Percentiles rank a stretch among this genome's conserved stretches.
Evolutionary conservation across 2,329 filamentous ascomycete species (phyloP).

Genomic region (Talaromyces sp.): DNA sequence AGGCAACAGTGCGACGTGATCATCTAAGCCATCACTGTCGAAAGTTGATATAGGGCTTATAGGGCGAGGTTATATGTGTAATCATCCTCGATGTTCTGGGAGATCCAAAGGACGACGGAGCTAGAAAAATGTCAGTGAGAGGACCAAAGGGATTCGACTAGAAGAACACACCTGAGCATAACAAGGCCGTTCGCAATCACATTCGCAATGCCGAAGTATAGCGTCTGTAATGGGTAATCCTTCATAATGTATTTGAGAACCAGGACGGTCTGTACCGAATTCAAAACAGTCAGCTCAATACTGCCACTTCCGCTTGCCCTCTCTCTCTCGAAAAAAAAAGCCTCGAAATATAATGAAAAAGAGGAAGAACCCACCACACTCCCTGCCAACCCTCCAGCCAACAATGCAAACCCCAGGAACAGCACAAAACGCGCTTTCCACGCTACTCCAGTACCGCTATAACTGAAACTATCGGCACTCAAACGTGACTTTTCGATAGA

Average conservation of each 20-base stretch:
- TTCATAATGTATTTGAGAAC: constrained; percentile 64
- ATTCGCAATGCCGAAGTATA: constrained; percentile 66
- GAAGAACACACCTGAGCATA: constrained; percentile 60
- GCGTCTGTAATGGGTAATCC: constrained; percentile 56
- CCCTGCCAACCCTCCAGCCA: constrained; percentile 65
- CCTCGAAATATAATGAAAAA: not conserved
- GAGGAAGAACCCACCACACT: constrained; percentile 50
- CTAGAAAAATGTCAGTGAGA: constrained; percentile 38
- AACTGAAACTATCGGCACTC: constrained; percentile 61
- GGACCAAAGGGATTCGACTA: not conserved
- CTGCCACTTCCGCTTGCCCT: not conserved
- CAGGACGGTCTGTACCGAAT: constrained; percentile 53
- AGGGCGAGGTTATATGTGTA: constrained; percentile 67
- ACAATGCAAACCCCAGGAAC: constrained; percentile 65
- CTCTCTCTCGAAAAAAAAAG: not conserved
- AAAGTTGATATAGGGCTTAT: constrained; percentile 30
- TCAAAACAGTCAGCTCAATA: not conserved
- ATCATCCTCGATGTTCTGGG: constrained; percentile 70
- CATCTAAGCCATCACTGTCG: not conserved
- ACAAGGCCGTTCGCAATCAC: constrained; percentile 62
- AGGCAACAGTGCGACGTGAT: not conserved
- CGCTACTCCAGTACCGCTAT: constrained; percentile 62
- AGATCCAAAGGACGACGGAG: constrained; percentile 63
- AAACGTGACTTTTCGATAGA: constrained; percentile 65
- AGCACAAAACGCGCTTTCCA: constrained; percentile 67